Base-by-base conservation (phyloP, 2,329 filamentous ascomycete genomes). In the Neonectria hederae region DNA sequence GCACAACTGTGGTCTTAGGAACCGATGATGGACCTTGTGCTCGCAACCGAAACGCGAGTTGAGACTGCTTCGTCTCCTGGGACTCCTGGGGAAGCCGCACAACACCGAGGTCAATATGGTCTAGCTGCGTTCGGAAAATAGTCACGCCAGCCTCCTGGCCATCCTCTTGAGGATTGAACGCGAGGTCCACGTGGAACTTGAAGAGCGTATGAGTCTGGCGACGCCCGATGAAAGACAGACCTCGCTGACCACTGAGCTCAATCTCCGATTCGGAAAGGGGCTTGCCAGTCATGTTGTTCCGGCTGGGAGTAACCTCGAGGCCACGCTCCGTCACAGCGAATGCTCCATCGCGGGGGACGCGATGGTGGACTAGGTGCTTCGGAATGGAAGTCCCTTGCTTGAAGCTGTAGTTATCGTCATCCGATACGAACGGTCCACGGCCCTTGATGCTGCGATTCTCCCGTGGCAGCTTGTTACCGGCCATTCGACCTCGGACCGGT, bases 401-500 rank as follows among this genome's bases (percentile, higher is more conserved):
- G 1, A 69, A 14, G 9, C 61, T 32, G 2, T 62, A 65, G 14
- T 59, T 24, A 2, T 69, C 67, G 0, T 62, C 57, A 2, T 69
- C 67, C 5, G n/a, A 32, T 0, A 56, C 66, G 48, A 67, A 69
- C 0, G 64, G 61, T 0, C 67, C 66, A 0, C 28, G 14, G 10
- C 67, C 67, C 0, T 56, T 51, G 5, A 69, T 54, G 0, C 59
- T 59, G 22, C 55, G 40, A 0, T 49, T 65, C 3, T 55, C 35
- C 24, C 55, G 56, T 1, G 67, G 67, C 1, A 69, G 54, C 2
- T 59, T 52, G 1, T 52, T 63, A 7, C 78, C 79, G 5, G 71
- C 75, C 76, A 80, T 79, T 1, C 64, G 55, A 0, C 74, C 75
- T 13, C 62, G 61, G 4, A 76, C 68, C 0, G 63, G 65, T n/a